Conservation (phyloP, 331 rosid species). For the Malus hybrid region DNA sequence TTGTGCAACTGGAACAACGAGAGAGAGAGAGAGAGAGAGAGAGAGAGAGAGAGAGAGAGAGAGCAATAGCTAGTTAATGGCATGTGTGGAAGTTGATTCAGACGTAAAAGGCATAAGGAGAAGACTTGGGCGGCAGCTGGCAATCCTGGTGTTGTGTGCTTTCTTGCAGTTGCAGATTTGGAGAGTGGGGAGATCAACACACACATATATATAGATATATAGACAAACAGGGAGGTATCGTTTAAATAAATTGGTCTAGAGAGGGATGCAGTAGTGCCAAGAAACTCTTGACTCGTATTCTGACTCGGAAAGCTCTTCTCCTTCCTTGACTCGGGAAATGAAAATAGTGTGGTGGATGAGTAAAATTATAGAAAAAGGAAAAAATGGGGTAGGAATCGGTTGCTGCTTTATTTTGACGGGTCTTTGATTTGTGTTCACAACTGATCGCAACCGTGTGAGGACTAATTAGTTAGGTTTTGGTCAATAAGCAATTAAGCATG, state of each 20-base stretch:
- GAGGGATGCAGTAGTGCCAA: too few relatives aligned
- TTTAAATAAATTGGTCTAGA: too few relatives aligned
- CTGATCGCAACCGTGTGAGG: too few relatives aligned
- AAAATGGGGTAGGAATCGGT: too few relatives aligned
- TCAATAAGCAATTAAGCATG: too few relatives aligned
- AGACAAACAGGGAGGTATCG: background rate
- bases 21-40: background rate
- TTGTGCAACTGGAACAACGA: background rate
- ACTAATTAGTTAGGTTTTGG: too few relatives aligned
- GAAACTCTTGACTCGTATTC: background rate
- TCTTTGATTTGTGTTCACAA: too few relatives aligned
- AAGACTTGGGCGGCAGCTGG: background rate
- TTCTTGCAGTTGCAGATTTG: too few relatives aligned
- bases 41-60: background rate
- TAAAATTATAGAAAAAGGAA: too few relatives aligned
- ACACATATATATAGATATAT: too few relatives aligned
- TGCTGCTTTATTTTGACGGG: too few relatives aligned
- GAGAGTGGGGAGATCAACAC: background rate
- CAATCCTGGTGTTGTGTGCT: too few relatives aligned
- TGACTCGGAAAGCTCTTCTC: background rate
- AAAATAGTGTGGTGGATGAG: background rate
- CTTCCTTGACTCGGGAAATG: slow-evolving; percentile 9
- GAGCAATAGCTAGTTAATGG: background rate
- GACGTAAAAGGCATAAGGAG: background rate
- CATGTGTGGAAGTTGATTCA: background rate